Evolutionary conservation across 805 yeast genomes (phyloP), one percentile per base, ranked within the genome.

Genomic region (Saccharomycopsis schoenii): DNA sequence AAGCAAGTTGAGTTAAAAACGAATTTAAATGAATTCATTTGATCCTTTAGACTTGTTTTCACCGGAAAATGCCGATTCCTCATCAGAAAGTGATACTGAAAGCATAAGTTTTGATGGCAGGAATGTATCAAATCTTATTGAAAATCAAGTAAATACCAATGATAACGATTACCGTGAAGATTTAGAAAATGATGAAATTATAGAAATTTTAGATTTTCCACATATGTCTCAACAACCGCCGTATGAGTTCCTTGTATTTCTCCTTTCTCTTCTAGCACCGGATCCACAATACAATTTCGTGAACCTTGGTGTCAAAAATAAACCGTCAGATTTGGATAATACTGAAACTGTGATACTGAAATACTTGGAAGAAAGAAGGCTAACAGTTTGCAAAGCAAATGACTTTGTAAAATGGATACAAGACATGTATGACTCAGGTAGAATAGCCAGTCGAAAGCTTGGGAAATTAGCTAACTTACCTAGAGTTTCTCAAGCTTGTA

Each of bases 171-270:
- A 47, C 10, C 41, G 4, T 55, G 36, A 11, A 55, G 29, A 21
- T 24, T 24, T 15, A 39, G 29, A 29, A 29, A 43, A 47, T 21
- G 14, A 5, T 15, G 67, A 64, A 1, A 78, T 79, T 0, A 65
- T 85, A 1, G 85, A 83, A 61, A 67, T 79, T 0, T 73, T 85
- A 4, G 93, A 88, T 67, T 71, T 87, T 1, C 93, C 94, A 0
- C 66, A 70, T 2, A 64, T 81, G n/a, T 71, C 72, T 5, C 67
- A 66, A 11, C 68, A 71, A 19, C 85, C 89, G 0, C 82, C 88
- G 0, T 69, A 69, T 6, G 68, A 63, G 1, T 83, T 80, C 0
- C 66, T 86, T 0, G 17, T 72, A 1, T 70, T 78, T 1, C 66
- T 85, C 0, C 69, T 88, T 2, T 70, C 73, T 54, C 71, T 86